Base-by-base conservation (phyloP, 331 rosid species). In the Quercus phellos region DNA sequence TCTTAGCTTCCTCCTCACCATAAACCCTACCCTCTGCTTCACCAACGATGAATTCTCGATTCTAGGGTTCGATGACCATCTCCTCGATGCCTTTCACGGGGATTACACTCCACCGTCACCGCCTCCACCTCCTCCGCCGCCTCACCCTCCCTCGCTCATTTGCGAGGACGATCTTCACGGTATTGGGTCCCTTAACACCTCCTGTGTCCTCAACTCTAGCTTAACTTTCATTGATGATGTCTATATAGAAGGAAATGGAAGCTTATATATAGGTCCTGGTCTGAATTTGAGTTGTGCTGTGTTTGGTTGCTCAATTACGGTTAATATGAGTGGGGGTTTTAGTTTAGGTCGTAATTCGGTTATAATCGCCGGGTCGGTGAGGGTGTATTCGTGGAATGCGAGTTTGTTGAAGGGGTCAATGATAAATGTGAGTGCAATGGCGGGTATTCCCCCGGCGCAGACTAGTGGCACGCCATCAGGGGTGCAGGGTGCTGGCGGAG, bases 21-120 rank as follows among this genome's bases (percentile, higher is more conserved):
- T 84, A 46, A 77, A 74, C 87, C 79, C 27, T 68, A 72, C 30
- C 21, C 71, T 77, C 67, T 70, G 60, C 51, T 26, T 68, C 70
- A 82, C 12, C 4, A 63, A 51, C 66, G 88, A 82, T 66, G 88
- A 81, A 43, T 89, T 92, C 81, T 92, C 95, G 1, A 84, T 87
- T 73, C 19, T 69, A 18, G 82, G 73, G 66, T 85, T 80, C 4
- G 87, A 87, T 46, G 53, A 13, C 53, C 16, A 46, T 46, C 16
- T 46, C 22, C 58, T 83, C 53, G 86, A 91, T 63, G 73, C 77
- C 0, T 68, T 92, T 34, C 87, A 87, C 6, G 84, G 90, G 21
- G 97, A 92, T 85, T 94, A 94, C 74, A 43, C 88, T 6, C 98
- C 97, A 2, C 99, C 98, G 12, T 66, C 98, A 14, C 97, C 99